Percentiles rank a stretch among this genome's conserved stretches.
These are phyloP conservation scores for Pleurotus tuber-regium DNA, from an alignment of 768 basidiomycete species.

Conservation along the genomic window DNA sequence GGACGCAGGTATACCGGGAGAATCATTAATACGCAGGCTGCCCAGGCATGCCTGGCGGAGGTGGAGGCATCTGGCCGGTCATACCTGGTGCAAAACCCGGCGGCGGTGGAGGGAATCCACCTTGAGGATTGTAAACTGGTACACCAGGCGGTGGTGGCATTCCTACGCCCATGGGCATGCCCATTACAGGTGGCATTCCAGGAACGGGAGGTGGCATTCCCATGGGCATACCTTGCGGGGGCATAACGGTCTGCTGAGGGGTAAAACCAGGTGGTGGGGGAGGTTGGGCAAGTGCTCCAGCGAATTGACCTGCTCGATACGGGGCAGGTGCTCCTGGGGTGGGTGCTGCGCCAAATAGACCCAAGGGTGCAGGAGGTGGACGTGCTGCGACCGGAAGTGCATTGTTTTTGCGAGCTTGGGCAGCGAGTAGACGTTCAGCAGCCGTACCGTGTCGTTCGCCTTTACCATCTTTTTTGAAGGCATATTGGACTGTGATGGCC, in stretches of 20 bases:
- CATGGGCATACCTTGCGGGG: slow-evolving; percentile 28
- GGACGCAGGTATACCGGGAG: too few species aligned
- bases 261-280: slow-evolving; percentile 81
- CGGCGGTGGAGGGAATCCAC: slow-evolving; percentile 19
- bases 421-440: slow-evolving; percentile 93
- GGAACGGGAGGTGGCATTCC: slow-evolving; percentile 18
- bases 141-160: slow-evolving; percentile 35
- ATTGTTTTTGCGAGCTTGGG: slow-evolving; percentile 95
- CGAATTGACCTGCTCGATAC: slow-evolving; percentile 86
- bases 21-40: slow-evolving; percentile 22
- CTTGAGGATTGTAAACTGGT: slow-evolving; percentile 18
- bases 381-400: slow-evolving; percentile 77
- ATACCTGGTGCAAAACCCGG: slow-evolving; percentile 26
- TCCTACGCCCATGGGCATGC: slow-evolving; percentile 14
- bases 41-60: slow-evolving; percentile 40
- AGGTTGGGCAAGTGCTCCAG: slow-evolving; percentile 80
- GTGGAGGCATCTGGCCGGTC: slow-evolving; percentile 23
- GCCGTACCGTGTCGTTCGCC: slow-evolving; percentile 96
- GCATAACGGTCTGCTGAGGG: slow-evolving; percentile 66
- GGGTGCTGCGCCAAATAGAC: slow-evolving; percentile 59
- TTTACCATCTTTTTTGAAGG: slow-evolving; percentile 99
- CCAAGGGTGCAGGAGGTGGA: slow-evolving; percentile 55
- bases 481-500: slow-evolving; percentile 94
- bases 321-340: slow-evolving; percentile 73
- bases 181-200: slow-evolving; percentile 19